Base-by-base conservation (phyloP, 2,329 filamentous ascomycete species). In the Cytospora schulzeri region DNA sequence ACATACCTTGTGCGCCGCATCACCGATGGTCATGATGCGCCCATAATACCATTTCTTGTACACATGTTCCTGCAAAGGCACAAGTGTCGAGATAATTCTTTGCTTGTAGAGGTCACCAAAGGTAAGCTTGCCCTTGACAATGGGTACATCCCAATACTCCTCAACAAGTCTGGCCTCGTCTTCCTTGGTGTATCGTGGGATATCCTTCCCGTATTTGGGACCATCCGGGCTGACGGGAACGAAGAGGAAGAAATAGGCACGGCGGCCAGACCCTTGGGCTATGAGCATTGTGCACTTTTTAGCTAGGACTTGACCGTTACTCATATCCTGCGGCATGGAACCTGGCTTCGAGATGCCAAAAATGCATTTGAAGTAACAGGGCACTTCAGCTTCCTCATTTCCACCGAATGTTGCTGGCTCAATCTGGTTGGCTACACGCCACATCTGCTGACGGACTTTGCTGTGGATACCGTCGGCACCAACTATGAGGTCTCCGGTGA, bases 41-140 rank as follows among this genome's bases (percentile, higher is more conserved):
- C 69, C 57, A 59, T 71, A 74, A 58, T 70, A 69, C 75, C 75
- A 77, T 41, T 71, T 72, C 33, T 74, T 68, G 29, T 67, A 75
- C 1, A 76, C 71, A 17, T 71, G 57, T 33, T 77, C 74, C 22
- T 74, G 74, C 1, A 77, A 57, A 0, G 73, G 68, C 2, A 73
- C 74, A 26, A 80, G 66, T 0, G 71, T 73, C 3, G 72, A 72
- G 1, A 68, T 68, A 15, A 59, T 59, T 1, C 38, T n/a, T 11
- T 24, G 26, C 6, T 53, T 45, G 11, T 66, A 60, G 0, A 69
- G 57, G 19, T 64, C 60, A 6, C 65, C 59, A 28, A 68, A 69
- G 3, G 50, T 65, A n/a, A 66, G 52, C 0, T 35, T 51, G 35
- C 69, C 53, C 1, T 31, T 9, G 14, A 64, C 63, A n/a, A n/a